Conservation (phyloP, 257 asterid species). For the Osmanthus fragrans region DNA sequence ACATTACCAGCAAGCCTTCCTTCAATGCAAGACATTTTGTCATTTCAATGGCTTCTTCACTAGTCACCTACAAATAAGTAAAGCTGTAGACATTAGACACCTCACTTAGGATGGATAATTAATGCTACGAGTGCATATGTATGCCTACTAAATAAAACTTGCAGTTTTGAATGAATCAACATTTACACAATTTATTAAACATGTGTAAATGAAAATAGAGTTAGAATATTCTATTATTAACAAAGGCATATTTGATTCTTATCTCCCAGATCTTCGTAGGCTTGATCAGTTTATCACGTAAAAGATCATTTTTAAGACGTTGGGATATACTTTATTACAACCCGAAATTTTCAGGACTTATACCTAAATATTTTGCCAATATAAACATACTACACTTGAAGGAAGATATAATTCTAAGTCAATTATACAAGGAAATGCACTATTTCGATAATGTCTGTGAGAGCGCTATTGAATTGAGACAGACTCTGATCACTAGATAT, state of each 20-base stretch:
- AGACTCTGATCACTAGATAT: too few species aligned
- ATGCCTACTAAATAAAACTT: not conserved
- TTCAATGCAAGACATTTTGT: not conserved
- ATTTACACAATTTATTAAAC: too few species aligned
- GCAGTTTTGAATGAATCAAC: not conserved
- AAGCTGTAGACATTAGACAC: not conserved
- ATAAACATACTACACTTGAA: not conserved
- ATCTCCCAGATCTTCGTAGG: not conserved
- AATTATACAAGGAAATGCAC: too few species aligned
- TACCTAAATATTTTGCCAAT: not conserved
- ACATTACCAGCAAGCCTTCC: slow-evolving; percentile 12
- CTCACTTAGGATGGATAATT: not conserved
- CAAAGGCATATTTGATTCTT: not conserved
- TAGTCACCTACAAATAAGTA: slow-evolving; percentile 3
- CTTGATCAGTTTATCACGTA: not conserved
- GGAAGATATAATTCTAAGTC: too few species aligned
- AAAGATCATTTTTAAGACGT: not conserved
- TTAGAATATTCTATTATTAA: not conserved
- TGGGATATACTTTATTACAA: too few species aligned
- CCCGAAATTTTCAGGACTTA: too few species aligned
- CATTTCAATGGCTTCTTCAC: slow-evolving; percentile 14
- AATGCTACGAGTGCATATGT: too few species aligned
- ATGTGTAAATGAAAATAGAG: not conserved
- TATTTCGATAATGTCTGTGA: too few species aligned
- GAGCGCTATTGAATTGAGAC: too few species aligned